Conservation (phyloP, 768 basidiomycete species). For the Gyrodon lividus region DNA sequence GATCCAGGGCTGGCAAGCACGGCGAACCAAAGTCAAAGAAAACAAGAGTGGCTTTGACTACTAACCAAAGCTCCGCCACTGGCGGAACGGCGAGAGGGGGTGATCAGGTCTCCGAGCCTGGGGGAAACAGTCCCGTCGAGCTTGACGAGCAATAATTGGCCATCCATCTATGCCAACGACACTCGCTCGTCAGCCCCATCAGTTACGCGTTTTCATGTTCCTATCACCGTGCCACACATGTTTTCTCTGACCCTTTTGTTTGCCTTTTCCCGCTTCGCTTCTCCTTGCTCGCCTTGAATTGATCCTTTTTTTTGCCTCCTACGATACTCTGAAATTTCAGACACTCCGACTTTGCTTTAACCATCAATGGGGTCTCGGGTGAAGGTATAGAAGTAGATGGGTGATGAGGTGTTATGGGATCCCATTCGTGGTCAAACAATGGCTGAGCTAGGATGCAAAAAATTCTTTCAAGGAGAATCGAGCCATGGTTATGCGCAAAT, state of each 20-base stretch:
- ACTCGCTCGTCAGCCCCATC: constrained; percentile 3
- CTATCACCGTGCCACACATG: constrained; percentile 9
- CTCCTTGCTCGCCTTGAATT: constrained; percentile 17
- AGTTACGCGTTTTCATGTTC: constrained; percentile 10
- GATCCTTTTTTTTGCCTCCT: constrained; percentile 26
- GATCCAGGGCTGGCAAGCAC: constrained; percentile 29
- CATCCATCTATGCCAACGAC: neutral
- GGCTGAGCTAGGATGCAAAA: constrained; percentile 20
- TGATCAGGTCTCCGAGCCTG: constrained; percentile 27
- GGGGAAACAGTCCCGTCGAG: constrained; percentile 23
- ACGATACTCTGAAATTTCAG: constrained; percentile 17
- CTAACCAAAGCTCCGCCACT: constrained; percentile 18
- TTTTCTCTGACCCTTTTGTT: constrained; percentile 4
- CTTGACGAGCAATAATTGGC: constrained; percentile 20
- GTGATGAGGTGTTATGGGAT: constrained; percentile 20
- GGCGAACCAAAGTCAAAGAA: constrained; percentile 33
- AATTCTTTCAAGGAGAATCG: constrained; percentile 19
- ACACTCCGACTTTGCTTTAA: constrained; percentile 28
- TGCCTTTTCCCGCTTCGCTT: neutral
- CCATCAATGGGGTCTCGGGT: constrained; percentile 28
- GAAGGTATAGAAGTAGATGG: constrained; percentile 8
- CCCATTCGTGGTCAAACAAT: constrained; percentile 33
- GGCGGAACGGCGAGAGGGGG: constrained; percentile 27
- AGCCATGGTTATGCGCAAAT: neutral
- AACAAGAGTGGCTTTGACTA: constrained; percentile 18